A percentile compares a stretch with the other conserved stretches of the same genome.
phyloP scores from a whole-genome alignment of 164 flowering plant species.

The Tinospora cordifolia region DNA sequence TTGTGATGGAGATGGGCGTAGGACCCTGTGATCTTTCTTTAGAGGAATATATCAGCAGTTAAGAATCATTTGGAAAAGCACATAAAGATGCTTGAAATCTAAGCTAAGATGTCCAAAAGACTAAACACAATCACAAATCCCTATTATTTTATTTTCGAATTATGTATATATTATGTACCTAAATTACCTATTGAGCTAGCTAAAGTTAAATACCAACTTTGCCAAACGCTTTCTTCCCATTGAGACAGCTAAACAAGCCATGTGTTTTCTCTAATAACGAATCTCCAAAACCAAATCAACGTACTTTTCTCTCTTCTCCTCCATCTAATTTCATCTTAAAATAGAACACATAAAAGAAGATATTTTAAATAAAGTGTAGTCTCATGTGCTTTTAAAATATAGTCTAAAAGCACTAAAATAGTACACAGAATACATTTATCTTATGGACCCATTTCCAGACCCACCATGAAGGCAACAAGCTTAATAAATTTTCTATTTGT shows the following conservation, averaged over 20 bases:
- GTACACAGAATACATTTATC: neutral
- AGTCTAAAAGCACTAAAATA: neutral
- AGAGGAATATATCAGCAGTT: conserved; percentile 48
- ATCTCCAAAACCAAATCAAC: conserved; percentile 21
- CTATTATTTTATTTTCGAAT: neutral
- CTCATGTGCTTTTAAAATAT: neutral
- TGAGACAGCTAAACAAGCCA: neutral
- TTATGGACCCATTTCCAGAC: neutral
- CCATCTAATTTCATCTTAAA: neutral
- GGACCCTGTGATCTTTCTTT: conserved; percentile 33
- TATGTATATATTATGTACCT: no score
- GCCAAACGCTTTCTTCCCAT: no score
- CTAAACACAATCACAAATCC: conserved; percentile 17
- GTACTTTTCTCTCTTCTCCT: conserved; percentile 1
- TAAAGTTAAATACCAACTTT: conserved; percentile 19
- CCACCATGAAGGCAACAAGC: no score
- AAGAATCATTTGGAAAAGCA: conserved; percentile 35
- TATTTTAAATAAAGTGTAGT: conserved; percentile 12
- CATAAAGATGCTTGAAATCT: conserved; percentile 51
- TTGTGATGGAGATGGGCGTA: conserved; percentile 1
- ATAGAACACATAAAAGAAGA: neutral
- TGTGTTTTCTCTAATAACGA: conserved; percentile 8
- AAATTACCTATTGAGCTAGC: conserved; percentile 1
- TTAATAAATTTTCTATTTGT: no score
- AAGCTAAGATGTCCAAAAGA: conserved; percentile 42